phyloP scores from a whole-genome alignment of 2,329 filamentous ascomycete species.

The Hypoxylon sp. region DNA sequence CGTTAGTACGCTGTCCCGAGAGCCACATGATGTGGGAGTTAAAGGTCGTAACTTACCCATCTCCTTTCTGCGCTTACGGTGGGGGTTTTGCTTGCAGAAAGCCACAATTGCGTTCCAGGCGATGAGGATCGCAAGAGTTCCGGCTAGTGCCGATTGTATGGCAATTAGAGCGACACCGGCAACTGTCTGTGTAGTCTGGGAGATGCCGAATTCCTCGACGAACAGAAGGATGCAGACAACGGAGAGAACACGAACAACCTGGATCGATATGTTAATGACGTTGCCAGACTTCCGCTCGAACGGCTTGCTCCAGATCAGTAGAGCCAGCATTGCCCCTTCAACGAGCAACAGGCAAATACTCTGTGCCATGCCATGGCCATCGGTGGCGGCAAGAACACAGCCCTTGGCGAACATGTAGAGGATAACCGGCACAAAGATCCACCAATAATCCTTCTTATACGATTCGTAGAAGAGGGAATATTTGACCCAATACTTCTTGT shows the following conservation, averaged over 20 bases:
- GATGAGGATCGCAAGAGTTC: constrained; percentile 87
- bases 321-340: constrained; percentile 81
- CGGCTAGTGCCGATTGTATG: constrained; percentile 89
- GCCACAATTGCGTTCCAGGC: constrained; percentile 88
- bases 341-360: constrained; percentile 84
- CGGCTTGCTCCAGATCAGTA: constrained; percentile 88
- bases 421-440: constrained; percentile 92
- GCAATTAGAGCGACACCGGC: constrained; percentile 93
- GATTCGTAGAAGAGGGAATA: constrained; percentile 98
- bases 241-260: constrained; percentile 89
- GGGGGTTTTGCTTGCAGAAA: constrained; percentile 89
- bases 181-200: constrained; percentile 93
- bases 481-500: constrained; percentile 92
- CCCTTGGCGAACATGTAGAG: constrained; percentile 93
- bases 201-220: constrained; percentile 90
- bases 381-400: constrained; percentile 84
- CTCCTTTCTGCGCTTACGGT: constrained; percentile 89
- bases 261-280: constrained; percentile 93
- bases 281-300: constrained; percentile 90
- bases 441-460: constrained; percentile 96
- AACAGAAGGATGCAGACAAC: constrained; percentile 92
- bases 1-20: constrained; percentile 65
- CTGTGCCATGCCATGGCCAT: constrained; percentile 88
- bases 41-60: constrained; percentile 74
- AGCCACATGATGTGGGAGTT: constrained; percentile 28